Evolutionary conservation across 2,329 filamentous ascomycete species (phyloP).

Genomic region (Exophiala aquamarina): DNA sequence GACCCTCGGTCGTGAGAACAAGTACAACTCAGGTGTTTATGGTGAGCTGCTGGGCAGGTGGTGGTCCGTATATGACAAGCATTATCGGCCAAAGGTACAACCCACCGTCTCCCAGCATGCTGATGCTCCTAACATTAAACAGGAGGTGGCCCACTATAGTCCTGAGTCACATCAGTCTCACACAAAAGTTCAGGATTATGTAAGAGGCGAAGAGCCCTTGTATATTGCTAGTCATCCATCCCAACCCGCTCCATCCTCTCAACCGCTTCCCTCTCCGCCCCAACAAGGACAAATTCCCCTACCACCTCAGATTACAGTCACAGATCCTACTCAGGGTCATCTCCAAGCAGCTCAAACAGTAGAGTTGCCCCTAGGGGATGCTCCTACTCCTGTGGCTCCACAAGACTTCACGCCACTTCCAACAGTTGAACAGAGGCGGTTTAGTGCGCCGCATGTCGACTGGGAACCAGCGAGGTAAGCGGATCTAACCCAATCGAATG

Average conservation of each 20-base stretch:
- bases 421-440: conserved; percentile 49
- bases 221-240: conserved; percentile 31
- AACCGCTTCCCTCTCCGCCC: conserved; percentile 4
- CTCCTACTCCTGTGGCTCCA: conserved; percentile 42
- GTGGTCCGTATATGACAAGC: conserved; percentile 92
- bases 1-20: conserved; percentile 62
- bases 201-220: conserved; percentile 45
- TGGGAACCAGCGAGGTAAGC: conserved; percentile 64
- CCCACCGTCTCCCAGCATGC: not conserved
- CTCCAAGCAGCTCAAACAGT: conserved; percentile 34
- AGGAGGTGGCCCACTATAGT: conserved; percentile 17
- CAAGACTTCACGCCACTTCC: conserved; percentile 44
- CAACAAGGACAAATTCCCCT: conserved; percentile 20
- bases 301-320: conserved; percentile 11
- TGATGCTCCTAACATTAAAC: not conserved
- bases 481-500: conserved; percentile 4
- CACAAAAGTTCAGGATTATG: conserved; percentile 43
- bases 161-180: conserved; percentile 12
- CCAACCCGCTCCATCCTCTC: conserved; percentile 5
- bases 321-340: conserved; percentile 12
- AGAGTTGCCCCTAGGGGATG: conserved; percentile 45
- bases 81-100: conserved; percentile 57
- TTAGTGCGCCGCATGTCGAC: conserved; percentile 58
- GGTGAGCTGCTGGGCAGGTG: conserved; percentile 82
- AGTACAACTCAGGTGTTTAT: conserved; percentile 63